A percentile compares a stretch with the other conserved stretches of the same genome.
phyloP scores from a whole-genome alignment of 2,329 filamentous ascomycete genomes.

The Rutstroemia sp. region DNA sequence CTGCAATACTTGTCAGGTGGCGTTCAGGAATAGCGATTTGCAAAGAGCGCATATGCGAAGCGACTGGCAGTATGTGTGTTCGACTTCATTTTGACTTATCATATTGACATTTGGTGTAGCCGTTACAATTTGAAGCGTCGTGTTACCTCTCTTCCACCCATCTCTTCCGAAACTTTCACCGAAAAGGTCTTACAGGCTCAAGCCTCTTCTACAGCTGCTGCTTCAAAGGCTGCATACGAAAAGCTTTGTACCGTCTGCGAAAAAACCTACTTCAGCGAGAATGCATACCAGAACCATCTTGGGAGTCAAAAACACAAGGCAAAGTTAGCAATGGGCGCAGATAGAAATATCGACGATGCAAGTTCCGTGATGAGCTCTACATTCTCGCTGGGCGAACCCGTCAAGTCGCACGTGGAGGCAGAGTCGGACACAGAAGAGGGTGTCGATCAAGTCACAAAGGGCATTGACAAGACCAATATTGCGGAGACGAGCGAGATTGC shows the following conservation, averaged over 20 bases:
- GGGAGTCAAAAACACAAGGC: slow-evolving; percentile 83
- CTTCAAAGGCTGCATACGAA: slow-evolving; percentile 83
- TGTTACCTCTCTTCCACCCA: slow-evolving; percentile 81
- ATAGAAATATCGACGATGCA: slow-evolving; percentile 51
- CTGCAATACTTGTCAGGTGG: slow-evolving; percentile 97
- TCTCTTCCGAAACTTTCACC: slow-evolving; percentile 86
- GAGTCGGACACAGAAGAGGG: slow-evolving; percentile 67
- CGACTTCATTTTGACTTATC: slow-evolving; percentile 5
- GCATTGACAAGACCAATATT: slow-evolving; percentile 59
- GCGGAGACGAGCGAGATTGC: slow-evolving; percentile 39
- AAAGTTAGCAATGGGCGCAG: slow-evolving; percentile 44
- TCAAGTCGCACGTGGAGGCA: slow-evolving; percentile 40
- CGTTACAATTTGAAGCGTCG: slow-evolving; percentile 95
- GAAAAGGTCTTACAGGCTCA: slow-evolving; percentile 93
- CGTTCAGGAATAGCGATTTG: slow-evolving; percentile 86
- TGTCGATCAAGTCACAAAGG: slow-evolving; percentile 69
- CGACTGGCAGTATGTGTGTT: slow-evolving; percentile 82
- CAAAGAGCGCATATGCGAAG: slow-evolving; percentile 96
- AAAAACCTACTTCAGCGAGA: slow-evolving; percentile 94
- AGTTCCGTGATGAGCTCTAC: slow-evolving; percentile 84
- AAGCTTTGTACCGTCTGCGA: slow-evolving; percentile 74
- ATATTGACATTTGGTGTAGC: slow-evolving; percentile 38
- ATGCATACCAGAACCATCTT: slow-evolving; percentile 89
- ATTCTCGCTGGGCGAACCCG: slow-evolving; percentile 77
- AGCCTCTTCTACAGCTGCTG: slow-evolving; percentile 73